A percentile compares a stretch with the other conserved stretches of the same genome.
phyloP scores from a whole-genome alignment of 108 stramenopile species.

The Craspedostauros australis region DNA sequence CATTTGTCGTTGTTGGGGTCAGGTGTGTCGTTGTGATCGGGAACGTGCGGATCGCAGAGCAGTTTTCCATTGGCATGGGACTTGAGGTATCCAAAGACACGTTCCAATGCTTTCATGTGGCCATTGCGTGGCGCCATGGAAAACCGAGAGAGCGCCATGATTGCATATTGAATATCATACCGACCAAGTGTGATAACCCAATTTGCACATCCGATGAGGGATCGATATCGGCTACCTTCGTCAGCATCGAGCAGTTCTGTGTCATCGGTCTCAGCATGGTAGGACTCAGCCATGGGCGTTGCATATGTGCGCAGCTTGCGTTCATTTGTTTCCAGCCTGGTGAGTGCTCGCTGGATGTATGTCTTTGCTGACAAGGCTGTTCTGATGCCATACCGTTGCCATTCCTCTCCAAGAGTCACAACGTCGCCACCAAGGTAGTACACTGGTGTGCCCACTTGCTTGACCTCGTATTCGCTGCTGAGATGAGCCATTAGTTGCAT shows the following conservation, averaged over 20 bases:
- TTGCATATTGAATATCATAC: conserved; percentile 19
- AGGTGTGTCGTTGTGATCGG: not conserved
- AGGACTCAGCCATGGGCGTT: conserved; percentile 2
- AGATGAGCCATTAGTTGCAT: too few relatives aligned
- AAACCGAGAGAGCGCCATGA: conserved; percentile 19
- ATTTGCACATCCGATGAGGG: conserved; percentile 15
- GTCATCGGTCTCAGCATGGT: conserved; percentile 28
- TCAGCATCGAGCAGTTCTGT: conserved; percentile 10
- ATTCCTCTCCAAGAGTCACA: too few relatives aligned
- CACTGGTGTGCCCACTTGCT: too few relatives aligned
- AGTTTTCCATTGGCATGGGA: conserved; percentile 5
- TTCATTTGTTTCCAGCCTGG: conserved; percentile 5
- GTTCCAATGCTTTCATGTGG: conserved; percentile 1
- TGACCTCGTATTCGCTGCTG: too few relatives aligned
- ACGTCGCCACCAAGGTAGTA: too few relatives aligned
- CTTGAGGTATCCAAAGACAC: conserved; percentile 25
- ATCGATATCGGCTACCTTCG: conserved; percentile 14
- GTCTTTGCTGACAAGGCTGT: too few relatives aligned
- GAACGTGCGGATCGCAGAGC: conserved; percentile 1
- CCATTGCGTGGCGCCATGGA: conserved; percentile 6
- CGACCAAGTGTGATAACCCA: conserved; percentile 25
- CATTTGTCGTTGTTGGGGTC: not conserved
- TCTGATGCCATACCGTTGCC: too few relatives aligned
- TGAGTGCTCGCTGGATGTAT: too few relatives aligned
- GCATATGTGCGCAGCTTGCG: conserved; percentile 17